Evolutionary conservation across 106 monocot genomes (phyloP).

Genomic region (Dendrobium nobile): DNA sequence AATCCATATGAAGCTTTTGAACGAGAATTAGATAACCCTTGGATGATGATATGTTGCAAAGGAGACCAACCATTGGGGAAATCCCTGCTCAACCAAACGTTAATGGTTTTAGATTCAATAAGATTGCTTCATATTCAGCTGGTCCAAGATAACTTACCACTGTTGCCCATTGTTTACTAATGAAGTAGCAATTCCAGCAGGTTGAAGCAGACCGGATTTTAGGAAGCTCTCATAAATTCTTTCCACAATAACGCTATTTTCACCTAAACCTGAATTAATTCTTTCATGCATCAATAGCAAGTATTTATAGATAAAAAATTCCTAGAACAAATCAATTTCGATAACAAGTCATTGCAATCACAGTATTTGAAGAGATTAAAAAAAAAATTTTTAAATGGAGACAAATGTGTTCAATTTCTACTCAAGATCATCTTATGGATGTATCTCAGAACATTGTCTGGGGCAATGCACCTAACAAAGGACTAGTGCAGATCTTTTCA

Average conservation of each 20-base stretch:
- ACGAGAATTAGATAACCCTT: constrained; percentile 60
- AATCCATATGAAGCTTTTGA: constrained; percentile 40
- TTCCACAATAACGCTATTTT: constrained; percentile 23
- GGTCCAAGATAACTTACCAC: constrained; percentile 40
- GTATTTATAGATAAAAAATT: neutral
- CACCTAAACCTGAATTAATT: constrained; percentile 4
- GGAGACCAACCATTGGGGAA: constrained; percentile 99
- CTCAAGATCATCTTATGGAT: neutral
- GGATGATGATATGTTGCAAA: constrained; percentile 75
- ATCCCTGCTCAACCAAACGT: constrained; percentile 54
- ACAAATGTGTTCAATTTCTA: neutral
- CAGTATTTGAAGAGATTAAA: too few species aligned
- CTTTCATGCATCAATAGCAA: neutral
- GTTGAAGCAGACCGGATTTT: constrained; percentile 58
- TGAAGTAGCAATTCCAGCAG: constrained; percentile 78
- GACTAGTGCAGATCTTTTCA: too few species aligned
- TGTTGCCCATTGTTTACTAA: constrained; percentile 70
- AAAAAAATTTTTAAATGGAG: neutral
- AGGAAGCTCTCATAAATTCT: constrained; percentile 54
- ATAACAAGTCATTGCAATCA: too few species aligned
- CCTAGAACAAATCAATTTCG: too few species aligned
- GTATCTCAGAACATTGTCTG: neutral
- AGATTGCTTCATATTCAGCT: neutral
- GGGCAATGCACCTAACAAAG: neutral
- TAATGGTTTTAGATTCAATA: neutral